Base-by-base conservation (phyloP, 2,329 filamentous ascomycete genomes). In the Phialophora chinensis region DNA sequence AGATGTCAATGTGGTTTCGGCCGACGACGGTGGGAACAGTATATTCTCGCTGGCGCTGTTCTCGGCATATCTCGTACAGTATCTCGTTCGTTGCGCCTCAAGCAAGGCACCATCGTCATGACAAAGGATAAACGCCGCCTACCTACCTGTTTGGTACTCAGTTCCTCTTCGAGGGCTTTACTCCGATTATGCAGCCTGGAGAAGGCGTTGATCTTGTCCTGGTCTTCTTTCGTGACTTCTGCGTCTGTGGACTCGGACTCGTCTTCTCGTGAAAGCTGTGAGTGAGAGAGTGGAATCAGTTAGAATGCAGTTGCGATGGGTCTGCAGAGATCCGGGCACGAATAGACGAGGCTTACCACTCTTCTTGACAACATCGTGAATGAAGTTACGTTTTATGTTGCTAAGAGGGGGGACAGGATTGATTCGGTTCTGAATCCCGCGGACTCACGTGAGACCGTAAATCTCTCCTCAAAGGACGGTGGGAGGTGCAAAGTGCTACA, bases 171-270 rank as follows among this genome's bases (percentile, higher is more conserved):
- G 3, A 98, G 78, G 2, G 84, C 79, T 38, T 90, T 85, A 77
- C 97, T 91, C 60, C 91, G 90, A 77, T 96, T 92, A 78, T 99
- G 95, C 69, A 99, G 84, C 53, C 93, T 89, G 79, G 93, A 97
- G 84, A 99, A 99, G 71, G 89, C 90, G 82, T 99, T 99, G 87
- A 99, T 99, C 82, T 95, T 96, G 82, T 98, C 93, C 80, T 99
- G 95, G 78, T 99, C 95, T 78, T 98, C 93, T 75, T 93, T 91
- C 67, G 95, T 91, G 66, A 99, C 95, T 79, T 97, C 91, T 74
- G 93, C 90, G 77, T 99, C 95, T 68, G 87, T 86, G 60, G 88
- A 84, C 66, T 88, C 78, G 65, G 83, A 90, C 80, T 99, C 95
- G 74, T 98, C 94, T 78, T 97, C 94, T 77, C 92, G 96, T 54